These are phyloP conservation scores for sorghum (Sorghum bicolor) DNA, from an alignment of 176 grass and related monocot species.

Conservation along the genomic window DNA sequence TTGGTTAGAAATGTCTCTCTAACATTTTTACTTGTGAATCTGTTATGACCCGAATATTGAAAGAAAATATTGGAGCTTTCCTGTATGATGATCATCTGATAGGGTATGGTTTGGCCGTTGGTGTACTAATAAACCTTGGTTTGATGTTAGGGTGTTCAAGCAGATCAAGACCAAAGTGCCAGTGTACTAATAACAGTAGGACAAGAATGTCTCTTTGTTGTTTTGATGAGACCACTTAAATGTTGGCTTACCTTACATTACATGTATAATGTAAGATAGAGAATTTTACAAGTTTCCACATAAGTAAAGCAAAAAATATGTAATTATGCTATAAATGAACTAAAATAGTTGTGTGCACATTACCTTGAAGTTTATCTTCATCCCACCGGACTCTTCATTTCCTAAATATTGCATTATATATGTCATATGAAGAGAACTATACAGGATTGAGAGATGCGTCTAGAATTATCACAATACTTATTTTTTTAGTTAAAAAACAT, in stretches of 20 bases:
- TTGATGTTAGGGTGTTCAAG: not conserved
- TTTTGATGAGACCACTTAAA: not conserved
- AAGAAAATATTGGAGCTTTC: not conserved
- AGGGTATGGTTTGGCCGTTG: not conserved
- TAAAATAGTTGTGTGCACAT: not conserved
- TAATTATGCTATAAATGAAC: not conserved
- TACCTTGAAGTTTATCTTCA: constrained; percentile 61
- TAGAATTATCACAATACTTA: not conserved
- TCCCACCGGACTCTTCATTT: constrained; percentile 33
- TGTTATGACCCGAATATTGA: not conserved
- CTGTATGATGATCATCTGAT: not conserved
- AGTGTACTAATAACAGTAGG: not conserved
- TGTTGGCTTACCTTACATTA: not conserved
- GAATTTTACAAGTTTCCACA: not conserved
- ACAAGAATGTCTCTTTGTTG: not conserved
- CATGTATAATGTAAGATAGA: not conserved
- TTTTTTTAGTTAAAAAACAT: too few species aligned
- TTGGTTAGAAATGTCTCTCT: too few species aligned
- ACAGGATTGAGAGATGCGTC: not conserved
- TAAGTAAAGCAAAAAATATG: not conserved
- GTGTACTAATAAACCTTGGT: not conserved
- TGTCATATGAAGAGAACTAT: not conserved
- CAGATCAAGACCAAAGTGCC: not conserved
- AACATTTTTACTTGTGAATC: too few species aligned
- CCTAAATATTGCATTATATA: constrained; percentile 27